phyloP scores from a whole-genome alignment of 805 yeast species.

The Lachancea cidri region DNA sequence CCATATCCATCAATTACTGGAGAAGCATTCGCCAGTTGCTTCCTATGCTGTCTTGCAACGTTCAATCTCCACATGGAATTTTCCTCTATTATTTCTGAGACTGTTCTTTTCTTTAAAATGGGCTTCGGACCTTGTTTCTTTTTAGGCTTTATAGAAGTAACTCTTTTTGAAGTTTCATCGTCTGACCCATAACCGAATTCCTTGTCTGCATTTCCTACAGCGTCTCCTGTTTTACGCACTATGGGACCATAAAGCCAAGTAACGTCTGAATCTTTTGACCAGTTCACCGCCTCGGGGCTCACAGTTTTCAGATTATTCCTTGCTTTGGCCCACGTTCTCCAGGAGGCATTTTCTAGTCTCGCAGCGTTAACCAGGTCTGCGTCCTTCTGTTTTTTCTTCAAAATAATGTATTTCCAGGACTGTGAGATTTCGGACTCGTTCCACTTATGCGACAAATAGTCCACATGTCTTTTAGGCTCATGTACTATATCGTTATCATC shows the following conservation, averaged over 20 bases:
- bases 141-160: constrained; percentile 14
- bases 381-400: constrained; percentile 52
- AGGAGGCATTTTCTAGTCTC: constrained; percentile 80
- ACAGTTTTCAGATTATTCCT: constrained; percentile 73
- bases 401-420: constrained; percentile 91
- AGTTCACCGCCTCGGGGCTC: constrained; percentile 85
- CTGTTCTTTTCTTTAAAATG: constrained; percentile 80
- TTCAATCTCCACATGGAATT: constrained; percentile 34
- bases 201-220: constrained; percentile 10
- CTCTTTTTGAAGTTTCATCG: constrained; percentile 33
- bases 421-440: constrained; percentile 87
- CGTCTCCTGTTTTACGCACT: constrained; percentile 18
- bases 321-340: constrained; percentile 98
- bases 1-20: constrained; percentile 24
- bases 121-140: constrained; percentile 54
- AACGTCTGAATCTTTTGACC: constrained; percentile 96
- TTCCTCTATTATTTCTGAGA: constrained; percentile 60
- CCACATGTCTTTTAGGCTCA: constrained; percentile 89
- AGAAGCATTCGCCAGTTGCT: constrained; percentile 23
- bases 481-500: constrained; percentile 78
- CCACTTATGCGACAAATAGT: constrained; percentile 94
- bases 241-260: constrained; percentile 97
- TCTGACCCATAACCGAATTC: constrained; percentile 37
- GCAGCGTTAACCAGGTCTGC: constrained; percentile 75
- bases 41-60: constrained; percentile 61